Base-by-base conservation (phyloP, 345 rosid species). In the Mercurialis annua region DNA sequence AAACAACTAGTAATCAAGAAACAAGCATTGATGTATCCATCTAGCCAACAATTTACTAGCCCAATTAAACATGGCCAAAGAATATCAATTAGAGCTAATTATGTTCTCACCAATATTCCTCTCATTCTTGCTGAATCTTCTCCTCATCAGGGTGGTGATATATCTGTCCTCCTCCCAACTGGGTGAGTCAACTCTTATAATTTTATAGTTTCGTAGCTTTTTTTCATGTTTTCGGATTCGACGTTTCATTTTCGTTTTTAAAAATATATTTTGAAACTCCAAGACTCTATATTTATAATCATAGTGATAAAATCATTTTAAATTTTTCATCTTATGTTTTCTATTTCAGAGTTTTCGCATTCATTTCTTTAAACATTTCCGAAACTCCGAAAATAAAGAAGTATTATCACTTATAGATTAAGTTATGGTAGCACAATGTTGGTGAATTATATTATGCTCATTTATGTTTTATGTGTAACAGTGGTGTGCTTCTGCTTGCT, bases 401-500 rank as follows among this genome's bases (percentile, higher is more conserved):
- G n/a, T n/a, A n/a, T n/a, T n/a, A n/a, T n/a, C n/a, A 8, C 12
- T 0, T 4, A 23, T 3, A 0, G 8, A 51, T 6, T 38, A 38
- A 6, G 38, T 21, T 38, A 18, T 38, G 30, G 18, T 30, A 57
- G 42, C 5, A 21, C 40, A 4, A 20, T 23, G 1, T 4, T 55
- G 20, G 4, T 27, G n/a, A 20, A 14, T 27, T 10, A 1, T 20
- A n/a, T n/a, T n/a, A n/a, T 20, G 33, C 14, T 31, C 16, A 34
- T 15, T 69, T 0, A 4, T 36, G 26, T 33, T 3, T 15, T 36
- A 23, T 29, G 10, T 31, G 58, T 54, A 20, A 11, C 85, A 83
- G 90, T 55, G 81, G 75, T 6, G 58, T 76, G 23, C 76, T 85
- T 33, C 66, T 79, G 59, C 60, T 74, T 33, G 16, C 73, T 24